phyloP scores from a whole-genome alignment of 1,139 yeast species.

The Fermentozyma sake region DNA sequence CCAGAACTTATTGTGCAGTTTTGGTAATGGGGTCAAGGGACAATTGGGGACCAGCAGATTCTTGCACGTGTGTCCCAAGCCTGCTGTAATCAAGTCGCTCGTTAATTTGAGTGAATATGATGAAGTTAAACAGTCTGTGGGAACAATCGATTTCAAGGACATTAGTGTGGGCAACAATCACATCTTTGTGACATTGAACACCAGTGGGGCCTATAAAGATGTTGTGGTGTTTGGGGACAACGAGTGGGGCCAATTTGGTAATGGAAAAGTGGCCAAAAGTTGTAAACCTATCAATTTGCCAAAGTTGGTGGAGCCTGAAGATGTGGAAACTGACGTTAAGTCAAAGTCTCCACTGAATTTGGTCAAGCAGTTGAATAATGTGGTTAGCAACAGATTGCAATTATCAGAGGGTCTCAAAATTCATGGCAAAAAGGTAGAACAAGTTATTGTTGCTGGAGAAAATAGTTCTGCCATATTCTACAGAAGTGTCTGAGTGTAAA shows the following conservation, averaged over 20 bases:
- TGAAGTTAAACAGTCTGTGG: conserved; percentile 26
- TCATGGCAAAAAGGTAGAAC: conserved; percentile 34
- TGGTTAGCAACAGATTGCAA: conserved; percentile 43
- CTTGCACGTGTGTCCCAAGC: conserved; percentile 68
- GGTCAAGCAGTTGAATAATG: conserved; percentile 28
- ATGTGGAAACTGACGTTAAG: conserved; percentile 14
- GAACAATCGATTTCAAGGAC: conserved; percentile 43
- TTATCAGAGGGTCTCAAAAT: conserved; percentile 27
- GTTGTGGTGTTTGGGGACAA: conserved; percentile 83
- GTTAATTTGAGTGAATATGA: conserved; percentile 40
- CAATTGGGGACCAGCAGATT: conserved; percentile 78
- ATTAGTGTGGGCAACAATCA: conserved; percentile 69
- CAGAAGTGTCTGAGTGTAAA: conserved; percentile 17
- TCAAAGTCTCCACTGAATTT: conserved; percentile 11
- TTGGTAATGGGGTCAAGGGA: conserved; percentile 88
- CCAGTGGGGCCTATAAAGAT: conserved; percentile 42
- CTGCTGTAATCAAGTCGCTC: conserved; percentile 55
- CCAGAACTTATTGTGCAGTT: conserved; percentile 44
- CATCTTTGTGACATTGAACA: conserved; percentile 53
- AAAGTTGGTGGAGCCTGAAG: conserved; percentile 53
- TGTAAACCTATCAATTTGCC: conserved; percentile 56
- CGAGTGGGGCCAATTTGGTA: conserved; percentile 78
- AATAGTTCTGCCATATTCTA: conserved; percentile 64
- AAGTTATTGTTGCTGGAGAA: conserved; percentile 60
- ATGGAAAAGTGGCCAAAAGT: conserved; percentile 62